Evolutionary conservation across 83 land plant genomes (phyloP).

Genomic region (Larix sibirica): DNA sequence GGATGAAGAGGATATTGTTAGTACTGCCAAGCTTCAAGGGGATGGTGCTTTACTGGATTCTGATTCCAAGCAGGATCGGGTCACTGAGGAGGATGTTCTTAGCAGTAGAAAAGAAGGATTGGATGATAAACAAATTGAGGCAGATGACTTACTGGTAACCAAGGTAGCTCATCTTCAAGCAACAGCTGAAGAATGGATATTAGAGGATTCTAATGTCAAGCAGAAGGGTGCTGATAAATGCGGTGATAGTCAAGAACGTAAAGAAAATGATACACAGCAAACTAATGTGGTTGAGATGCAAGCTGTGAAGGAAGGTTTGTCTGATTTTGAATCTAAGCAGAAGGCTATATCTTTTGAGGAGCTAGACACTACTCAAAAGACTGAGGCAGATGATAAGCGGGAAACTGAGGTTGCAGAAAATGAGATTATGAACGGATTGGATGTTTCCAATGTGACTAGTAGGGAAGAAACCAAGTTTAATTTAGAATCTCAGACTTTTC

Average conservation of each 20-base stretch:
- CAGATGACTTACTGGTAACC: neutral
- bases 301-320: neutral
- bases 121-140: neutral
- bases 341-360: neutral
- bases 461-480: neutral
- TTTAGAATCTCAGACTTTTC: constrained; percentile 6
- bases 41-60: constrained; percentile 1
- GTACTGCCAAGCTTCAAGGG: neutral
- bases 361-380: constrained; percentile 1
- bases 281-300: neutral
- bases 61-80: constrained; percentile 14
- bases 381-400: neutral
- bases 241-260: neutral
- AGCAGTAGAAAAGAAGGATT: constrained; percentile 24
- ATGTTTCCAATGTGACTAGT: neutral
- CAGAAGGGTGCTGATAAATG: neutral
- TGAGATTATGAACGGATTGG: neutral
- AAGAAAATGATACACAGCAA: neutral
- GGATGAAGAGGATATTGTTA: neutral
- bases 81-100: constrained; percentile 28
- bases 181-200: neutral
- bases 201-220: neutral
- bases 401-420: neutral
- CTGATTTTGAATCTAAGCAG: neutral
- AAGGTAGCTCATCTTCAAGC: neutral